Evolutionary conservation across 176 grass and related monocot species (phyloP).

Genomic region (Puccinellia tenuiflora): DNA sequence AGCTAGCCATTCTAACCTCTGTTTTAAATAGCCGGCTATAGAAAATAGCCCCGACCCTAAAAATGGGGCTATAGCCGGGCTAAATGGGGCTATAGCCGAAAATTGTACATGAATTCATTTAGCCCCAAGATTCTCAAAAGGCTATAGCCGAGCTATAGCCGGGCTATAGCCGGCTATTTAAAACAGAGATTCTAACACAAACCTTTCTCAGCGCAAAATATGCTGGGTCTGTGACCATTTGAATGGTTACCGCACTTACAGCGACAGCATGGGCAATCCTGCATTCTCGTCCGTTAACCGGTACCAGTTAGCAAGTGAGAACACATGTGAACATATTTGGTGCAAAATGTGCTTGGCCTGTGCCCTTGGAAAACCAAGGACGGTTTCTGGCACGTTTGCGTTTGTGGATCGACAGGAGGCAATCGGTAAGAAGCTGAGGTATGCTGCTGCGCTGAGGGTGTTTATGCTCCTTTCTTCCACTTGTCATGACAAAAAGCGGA

Average conservation of each 20-base stretch:
- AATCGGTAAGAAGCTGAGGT: neutral
- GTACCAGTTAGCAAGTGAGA: neutral
- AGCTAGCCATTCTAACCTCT: too few species aligned
- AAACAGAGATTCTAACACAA: slow-evolving; percentile 26
- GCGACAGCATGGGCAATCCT: neutral
- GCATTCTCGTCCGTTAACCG: neutral
- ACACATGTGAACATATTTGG: neutral
- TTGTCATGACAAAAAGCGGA: neutral
- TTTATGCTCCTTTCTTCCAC: neutral
- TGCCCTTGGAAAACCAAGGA: neutral
- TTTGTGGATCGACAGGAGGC: neutral
- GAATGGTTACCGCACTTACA: neutral
- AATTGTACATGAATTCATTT: too few species aligned
- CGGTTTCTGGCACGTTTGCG: neutral
- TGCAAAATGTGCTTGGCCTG: slow-evolving; percentile 50
- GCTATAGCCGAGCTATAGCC: too few species aligned
- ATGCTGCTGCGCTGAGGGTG: neutral
- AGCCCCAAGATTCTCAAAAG: too few species aligned
- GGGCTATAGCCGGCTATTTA: too few species aligned
- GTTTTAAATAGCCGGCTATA: too few species aligned
- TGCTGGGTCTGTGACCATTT: slow-evolving; percentile 47
- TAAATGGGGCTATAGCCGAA: too few species aligned
- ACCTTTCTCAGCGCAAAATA: slow-evolving; percentile 54
- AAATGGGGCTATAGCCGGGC: too few species aligned
- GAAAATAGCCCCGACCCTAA: too few species aligned